Conservation (phyloP, 164 flowering plant species). For the Kalanchoe fedtschenkoi region DNA sequence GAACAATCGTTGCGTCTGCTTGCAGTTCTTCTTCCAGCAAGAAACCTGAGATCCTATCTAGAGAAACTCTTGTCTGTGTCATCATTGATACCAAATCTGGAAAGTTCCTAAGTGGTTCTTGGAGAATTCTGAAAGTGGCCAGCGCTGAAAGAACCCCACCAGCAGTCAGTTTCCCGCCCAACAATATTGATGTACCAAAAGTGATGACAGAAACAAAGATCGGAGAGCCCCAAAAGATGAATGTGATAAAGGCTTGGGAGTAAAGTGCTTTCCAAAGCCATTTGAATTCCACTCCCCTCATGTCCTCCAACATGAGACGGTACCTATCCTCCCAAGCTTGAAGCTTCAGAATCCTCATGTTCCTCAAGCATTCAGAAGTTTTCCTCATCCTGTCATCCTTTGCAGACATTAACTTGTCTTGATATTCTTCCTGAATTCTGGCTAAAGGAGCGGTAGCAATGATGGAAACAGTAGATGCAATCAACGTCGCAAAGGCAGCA, state of each 20-base stretch:
- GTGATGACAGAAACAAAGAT: constrained; percentile 84
- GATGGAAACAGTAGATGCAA: constrained; percentile 78
- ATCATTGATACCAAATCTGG: constrained; percentile 95
- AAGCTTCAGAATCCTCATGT: constrained; percentile 87
- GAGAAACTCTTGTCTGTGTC: constrained; percentile 96
- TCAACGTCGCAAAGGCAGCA: constrained; percentile 69
- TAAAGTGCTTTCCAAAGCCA: constrained; percentile 87
- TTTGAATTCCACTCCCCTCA: constrained; percentile 75
- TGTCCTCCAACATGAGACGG: constrained; percentile 55
- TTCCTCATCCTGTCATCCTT: constrained; percentile 98
- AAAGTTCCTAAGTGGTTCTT: constrained; percentile 92
- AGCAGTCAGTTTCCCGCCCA: constrained; percentile 79
- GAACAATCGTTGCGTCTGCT: constrained; percentile 62
- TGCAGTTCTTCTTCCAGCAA: constrained; percentile 79
- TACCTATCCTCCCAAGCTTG: constrained; percentile 98
- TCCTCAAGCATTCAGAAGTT: constrained; percentile 88
- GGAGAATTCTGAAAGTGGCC: constrained; percentile 94
- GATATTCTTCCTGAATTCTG: constrained; percentile 78
- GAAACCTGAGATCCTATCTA: constrained; percentile 78
- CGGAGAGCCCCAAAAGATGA: constrained; percentile 93
- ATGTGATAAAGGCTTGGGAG: constrained; percentile 86
- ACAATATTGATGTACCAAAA: constrained; percentile 70
- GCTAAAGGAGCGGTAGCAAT: constrained; percentile 78
- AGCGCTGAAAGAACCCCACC: constrained; percentile 92
- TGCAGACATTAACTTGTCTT: constrained; percentile 82